Conservation (phyloP, 1,284 basidiomycete genomes). For the Cutaneotrichosporon curvatum region DNA sequence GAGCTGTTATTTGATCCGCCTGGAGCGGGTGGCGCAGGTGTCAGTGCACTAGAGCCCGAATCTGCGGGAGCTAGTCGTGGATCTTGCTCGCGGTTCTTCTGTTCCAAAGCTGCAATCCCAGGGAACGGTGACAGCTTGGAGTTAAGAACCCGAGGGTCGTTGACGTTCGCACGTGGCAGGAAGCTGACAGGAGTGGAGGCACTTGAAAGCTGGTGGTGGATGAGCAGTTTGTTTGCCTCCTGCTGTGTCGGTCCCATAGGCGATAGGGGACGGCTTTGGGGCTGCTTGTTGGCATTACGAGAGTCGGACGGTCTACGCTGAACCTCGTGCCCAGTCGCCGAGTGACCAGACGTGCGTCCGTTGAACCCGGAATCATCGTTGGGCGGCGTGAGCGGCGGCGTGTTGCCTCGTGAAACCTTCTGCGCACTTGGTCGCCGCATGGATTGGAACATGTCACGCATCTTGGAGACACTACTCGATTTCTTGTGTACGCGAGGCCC, state of each 20-base stretch:
- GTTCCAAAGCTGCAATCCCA: constrained; percentile 64
- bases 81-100: neutral
- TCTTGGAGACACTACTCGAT: constrained; percentile 33
- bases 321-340: too few species aligned
- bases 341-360: neutral
- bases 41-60: too few species aligned
- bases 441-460: constrained; percentile 6
- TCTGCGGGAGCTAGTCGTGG: too few species aligned
- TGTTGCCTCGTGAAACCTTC: neutral
- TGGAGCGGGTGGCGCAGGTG: too few species aligned
- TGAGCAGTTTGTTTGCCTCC: constrained; percentile 24
- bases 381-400: neutral
- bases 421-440: neutral
- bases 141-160: constrained; percentile 53
- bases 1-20: too few species aligned
- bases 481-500: constrained; percentile 25
- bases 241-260: too few species aligned
- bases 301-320: too few species aligned
- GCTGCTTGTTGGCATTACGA: too few species aligned
- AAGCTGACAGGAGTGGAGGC: constrained; percentile 49
- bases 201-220: constrained; percentile 34
- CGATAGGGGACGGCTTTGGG: too few species aligned
- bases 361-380: neutral
- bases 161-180: constrained; percentile 53
- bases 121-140: constrained; percentile 84